Evolutionary conservation across 495 filamentous ascomycete genomes (phyloP).

Genomic region (Aspergillus funiculosus): DNA sequence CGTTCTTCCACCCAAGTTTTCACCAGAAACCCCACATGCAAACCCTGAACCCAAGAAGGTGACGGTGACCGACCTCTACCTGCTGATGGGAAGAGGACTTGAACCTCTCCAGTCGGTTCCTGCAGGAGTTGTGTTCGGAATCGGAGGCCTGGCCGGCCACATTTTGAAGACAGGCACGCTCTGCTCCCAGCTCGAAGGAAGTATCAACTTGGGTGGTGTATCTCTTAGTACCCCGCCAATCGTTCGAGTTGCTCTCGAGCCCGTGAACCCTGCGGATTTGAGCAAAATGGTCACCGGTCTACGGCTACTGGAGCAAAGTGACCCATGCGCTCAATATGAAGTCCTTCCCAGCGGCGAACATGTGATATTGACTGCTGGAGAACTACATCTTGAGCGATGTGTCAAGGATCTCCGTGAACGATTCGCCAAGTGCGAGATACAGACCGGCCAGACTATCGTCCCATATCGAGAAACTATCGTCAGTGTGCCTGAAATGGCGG

Average conservation of each 20-base stretch:
- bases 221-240: slow-evolving; percentile 76
- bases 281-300: slow-evolving; percentile 90
- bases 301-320: slow-evolving; percentile 83
- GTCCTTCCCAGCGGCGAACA: slow-evolving; percentile 91
- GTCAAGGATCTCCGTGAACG: slow-evolving; percentile 89
- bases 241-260: slow-evolving; percentile 90
- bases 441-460: slow-evolving; percentile 88
- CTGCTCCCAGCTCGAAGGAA: slow-evolving; percentile 79
- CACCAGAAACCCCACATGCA: slow-evolving; percentile 68
- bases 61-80: slow-evolving; percentile 81
- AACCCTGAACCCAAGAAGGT: slow-evolving; percentile 75
- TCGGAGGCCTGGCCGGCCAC: slow-evolving; percentile 83
- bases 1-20: slow-evolving; percentile 86
- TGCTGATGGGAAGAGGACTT: slow-evolving; percentile 89
- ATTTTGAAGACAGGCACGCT: slow-evolving; percentile 93
- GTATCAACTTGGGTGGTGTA: slow-evolving; percentile 88
- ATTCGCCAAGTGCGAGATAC: slow-evolving; percentile 92
- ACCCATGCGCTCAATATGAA: slow-evolving; percentile 94
- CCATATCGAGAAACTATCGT: slow-evolving; percentile 93
- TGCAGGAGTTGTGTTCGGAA: slow-evolving; percentile 93
- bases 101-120: slow-evolving; percentile 80
- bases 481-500: slow-evolving; percentile 79
- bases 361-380: slow-evolving; percentile 88
- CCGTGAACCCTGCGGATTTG: slow-evolving; percentile 77
- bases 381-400: slow-evolving; percentile 91